Evolutionary conservation across 768 basidiomycete species (phyloP).

Genomic region (Suillus tomentosus): DNA sequence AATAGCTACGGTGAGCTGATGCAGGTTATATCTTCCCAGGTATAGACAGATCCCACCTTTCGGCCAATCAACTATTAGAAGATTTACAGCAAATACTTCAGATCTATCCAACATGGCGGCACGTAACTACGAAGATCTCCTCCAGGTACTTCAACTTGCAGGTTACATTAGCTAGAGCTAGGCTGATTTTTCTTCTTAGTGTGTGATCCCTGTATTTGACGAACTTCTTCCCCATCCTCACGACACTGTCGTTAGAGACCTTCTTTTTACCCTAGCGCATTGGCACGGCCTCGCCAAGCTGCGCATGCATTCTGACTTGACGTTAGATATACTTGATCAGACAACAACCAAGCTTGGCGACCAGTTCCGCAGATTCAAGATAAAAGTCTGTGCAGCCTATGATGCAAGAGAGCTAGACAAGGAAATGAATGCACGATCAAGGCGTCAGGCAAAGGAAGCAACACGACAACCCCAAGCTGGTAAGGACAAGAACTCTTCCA

Average conservation of each 20-base stretch:
- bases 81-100: constrained; percentile 34
- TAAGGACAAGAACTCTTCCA: neutral
- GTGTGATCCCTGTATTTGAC: constrained; percentile 18
- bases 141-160: constrained; percentile 23
- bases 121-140: constrained; percentile 38
- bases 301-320: constrained; percentile 20
- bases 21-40: constrained; percentile 19
- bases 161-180: neutral
- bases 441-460: constrained; percentile 15
- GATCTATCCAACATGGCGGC: constrained; percentile 38
- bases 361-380: constrained; percentile 23
- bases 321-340: constrained; percentile 14
- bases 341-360: constrained; percentile 19
- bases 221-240: constrained; percentile 18
- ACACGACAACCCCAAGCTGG: neutral
- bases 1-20: neutral
- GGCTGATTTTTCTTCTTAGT: constrained; percentile 13
- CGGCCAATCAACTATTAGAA: constrained; percentile 32
- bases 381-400: constrained; percentile 24
- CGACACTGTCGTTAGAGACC: constrained; percentile 15
- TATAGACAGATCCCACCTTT: constrained; percentile 33
- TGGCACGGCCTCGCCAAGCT: constrained; percentile 27
- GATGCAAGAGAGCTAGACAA: constrained; percentile 32
- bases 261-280: constrained; percentile 19
- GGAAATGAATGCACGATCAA: constrained; percentile 30